Percentiles rank a stretch among this genome's conserved stretches.
Conservation (phyloP, 2,329 filamentous ascomycete genomes). For the Pseudonectria buxi region DNA sequence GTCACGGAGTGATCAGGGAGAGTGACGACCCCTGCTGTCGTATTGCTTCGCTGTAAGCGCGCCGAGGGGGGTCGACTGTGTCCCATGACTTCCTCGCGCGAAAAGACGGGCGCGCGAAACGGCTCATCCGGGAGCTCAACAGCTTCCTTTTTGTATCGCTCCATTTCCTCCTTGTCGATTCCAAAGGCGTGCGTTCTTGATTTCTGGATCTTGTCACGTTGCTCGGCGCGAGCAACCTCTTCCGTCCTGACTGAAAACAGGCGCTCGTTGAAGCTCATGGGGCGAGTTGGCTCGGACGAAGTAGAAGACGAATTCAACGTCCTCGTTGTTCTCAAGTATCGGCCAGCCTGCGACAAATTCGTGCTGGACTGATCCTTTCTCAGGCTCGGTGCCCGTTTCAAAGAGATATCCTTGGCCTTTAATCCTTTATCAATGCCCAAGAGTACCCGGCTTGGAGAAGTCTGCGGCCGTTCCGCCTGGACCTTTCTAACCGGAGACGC, state of each 20-base stretch:
- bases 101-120: constrained; percentile 46
- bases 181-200: constrained; percentile 50
- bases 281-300: constrained; percentile 29
- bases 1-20: constrained; percentile 13
- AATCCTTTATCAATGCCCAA: constrained; percentile 88
- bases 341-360: constrained; percentile 21
- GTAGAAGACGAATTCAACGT: constrained; percentile 27
- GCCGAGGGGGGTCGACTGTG: constrained; percentile 16
- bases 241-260: constrained; percentile 63
- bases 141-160: constrained; percentile 52
- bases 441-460: constrained; percentile 71
- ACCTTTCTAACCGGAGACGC: constrained; percentile 61
- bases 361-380: constrained; percentile 20
- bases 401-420: constrained; percentile 71
- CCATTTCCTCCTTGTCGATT: constrained; percentile 52
- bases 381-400: constrained; percentile 62
- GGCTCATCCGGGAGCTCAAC: constrained; percentile 46
- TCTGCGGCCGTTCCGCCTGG: constrained; percentile 45
- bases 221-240: constrained; percentile 45
- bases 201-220: constrained; percentile 45
- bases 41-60: constrained; percentile 37
- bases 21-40: constrained; percentile 27
- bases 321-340: constrained; percentile 39
- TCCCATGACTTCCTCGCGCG: constrained; percentile 55
- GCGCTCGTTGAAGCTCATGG: constrained; percentile 73